These are phyloP conservation scores for Azolla pinnata DNA, from an alignment of 75 land plant species.

Conservation along the genomic window DNA sequence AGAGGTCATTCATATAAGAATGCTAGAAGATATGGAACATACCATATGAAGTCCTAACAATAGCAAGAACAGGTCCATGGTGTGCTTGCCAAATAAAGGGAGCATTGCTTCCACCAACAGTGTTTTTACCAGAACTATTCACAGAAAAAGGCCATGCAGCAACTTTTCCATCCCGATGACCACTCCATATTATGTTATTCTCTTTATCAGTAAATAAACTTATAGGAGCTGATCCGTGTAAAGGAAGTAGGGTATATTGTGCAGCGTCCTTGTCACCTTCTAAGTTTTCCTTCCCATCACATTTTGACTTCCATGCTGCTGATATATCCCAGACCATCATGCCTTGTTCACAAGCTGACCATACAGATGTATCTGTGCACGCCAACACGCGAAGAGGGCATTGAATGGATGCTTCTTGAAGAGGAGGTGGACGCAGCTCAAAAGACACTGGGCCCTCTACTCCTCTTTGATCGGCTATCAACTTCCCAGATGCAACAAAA, in stretches of 20 bases:
- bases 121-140: slow-evolving; percentile 5
- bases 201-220: slow-evolving; percentile 55
- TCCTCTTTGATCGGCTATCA: slow-evolving; percentile 43
- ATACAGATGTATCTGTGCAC: slow-evolving; percentile 43
- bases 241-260: slow-evolving; percentile 32
- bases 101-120: slow-evolving; percentile 6
- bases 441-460: slow-evolving; percentile 48
- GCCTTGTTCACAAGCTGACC: slow-evolving; percentile 71
- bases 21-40: slow-evolving; percentile 9
- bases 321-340: slow-evolving; percentile 57
- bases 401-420: slow-evolving; percentile 37
- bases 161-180: slow-evolving; percentile 83
- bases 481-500: too few relatives aligned
- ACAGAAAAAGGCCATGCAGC: slow-evolving; percentile 46
- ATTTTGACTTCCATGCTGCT: slow-evolving; percentile 21
- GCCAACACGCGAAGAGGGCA: slow-evolving; percentile 36
- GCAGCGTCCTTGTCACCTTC: slow-evolving; percentile 66
- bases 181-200: slow-evolving; percentile 67
- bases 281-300: slow-evolving; percentile 12
- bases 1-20: slow-evolving; percentile 4
- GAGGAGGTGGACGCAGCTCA: slow-evolving; percentile 70
- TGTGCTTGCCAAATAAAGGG: slow-evolving; percentile 67
- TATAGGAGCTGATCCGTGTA: slow-evolving; percentile 21
- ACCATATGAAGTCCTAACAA: slow-evolving; percentile 62
- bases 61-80: slow-evolving; percentile 56